Evolutionary conservation across 768 basidiomycete species (phyloP).

Genomic region (Favolaschia claudopus): DNA sequence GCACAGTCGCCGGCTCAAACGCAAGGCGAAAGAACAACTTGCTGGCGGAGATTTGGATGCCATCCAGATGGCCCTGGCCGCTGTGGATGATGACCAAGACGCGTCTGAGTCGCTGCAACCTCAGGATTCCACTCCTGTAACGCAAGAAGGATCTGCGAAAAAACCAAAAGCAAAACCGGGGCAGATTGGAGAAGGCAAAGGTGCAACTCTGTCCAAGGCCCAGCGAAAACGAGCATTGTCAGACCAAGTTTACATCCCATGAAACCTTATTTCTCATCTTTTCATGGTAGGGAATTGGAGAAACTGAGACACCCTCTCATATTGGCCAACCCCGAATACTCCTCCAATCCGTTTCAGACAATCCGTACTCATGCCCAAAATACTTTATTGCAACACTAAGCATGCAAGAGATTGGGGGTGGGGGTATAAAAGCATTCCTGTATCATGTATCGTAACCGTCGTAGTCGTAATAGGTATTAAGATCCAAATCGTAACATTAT

Average conservation of each 20-base stretch:
- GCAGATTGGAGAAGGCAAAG: conserved; percentile 74
- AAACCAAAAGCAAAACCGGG: conserved; percentile 44
- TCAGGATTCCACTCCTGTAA: conserved; percentile 29
- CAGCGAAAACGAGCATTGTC: conserved; percentile 79
- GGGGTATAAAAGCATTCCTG: background rate
- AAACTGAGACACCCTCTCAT: conserved; percentile 75
- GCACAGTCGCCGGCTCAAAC: conserved; percentile 73
- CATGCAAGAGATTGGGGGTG: conserved; percentile 5
- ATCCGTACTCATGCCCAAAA: conserved; percentile 84
- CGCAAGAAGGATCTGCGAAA: conserved; percentile 28
- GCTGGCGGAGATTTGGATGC: conserved; percentile 55
- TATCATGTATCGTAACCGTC: conserved; percentile 19
- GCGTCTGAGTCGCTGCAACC: conserved; percentile 18
- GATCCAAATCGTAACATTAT: conserved; percentile 12
- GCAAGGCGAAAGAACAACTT: conserved; percentile 69
- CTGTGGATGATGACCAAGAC: conserved; percentile 50
- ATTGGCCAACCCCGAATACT: conserved; percentile 68
- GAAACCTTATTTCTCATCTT: background rate
- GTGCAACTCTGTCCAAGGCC: conserved; percentile 60
- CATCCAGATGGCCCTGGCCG: conserved; percentile 61
- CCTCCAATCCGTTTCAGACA: conserved; percentile 76
- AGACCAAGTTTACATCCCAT: conserved; percentile 40
- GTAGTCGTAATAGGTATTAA: conserved; percentile 13
- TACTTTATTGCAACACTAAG: conserved; percentile 66
- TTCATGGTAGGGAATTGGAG: conserved; percentile 62